phyloP scores from a whole-genome alignment of 1,139 yeast genomes.

The Sugiyamaella paludigena region DNA sequence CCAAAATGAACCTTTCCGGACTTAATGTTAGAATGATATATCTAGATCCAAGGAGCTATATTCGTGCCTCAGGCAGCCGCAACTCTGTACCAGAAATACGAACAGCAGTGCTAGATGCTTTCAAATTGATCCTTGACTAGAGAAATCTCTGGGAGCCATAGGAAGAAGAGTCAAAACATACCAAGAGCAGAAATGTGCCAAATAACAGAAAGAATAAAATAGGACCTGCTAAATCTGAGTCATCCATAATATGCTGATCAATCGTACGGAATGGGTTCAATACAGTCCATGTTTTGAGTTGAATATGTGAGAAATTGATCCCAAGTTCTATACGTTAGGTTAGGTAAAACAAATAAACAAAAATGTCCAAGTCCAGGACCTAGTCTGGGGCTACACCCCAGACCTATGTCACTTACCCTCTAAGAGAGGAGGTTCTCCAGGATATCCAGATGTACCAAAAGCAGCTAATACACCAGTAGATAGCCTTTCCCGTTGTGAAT shows the following conservation, averaged over 20 bases:
- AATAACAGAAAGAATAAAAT: conserved; percentile 81
- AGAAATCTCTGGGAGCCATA: neutral
- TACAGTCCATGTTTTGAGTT: conserved; percentile 80
- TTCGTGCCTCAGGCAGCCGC: too few species aligned
- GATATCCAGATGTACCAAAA: conserved; percentile 87
- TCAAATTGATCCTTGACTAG: too few species aligned
- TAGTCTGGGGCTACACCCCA: neutral
- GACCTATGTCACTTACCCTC: conserved; percentile 42
- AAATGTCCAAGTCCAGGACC: too few species aligned
- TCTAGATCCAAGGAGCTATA: neutral
- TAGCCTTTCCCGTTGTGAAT: conserved; percentile 47
- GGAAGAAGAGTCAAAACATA: neutral
- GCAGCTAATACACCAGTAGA: conserved; percentile 85
- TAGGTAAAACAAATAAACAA: too few species aligned
- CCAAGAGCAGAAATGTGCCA: conserved; percentile 73
- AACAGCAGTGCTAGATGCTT: too few species aligned
- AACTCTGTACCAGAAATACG: neutral
- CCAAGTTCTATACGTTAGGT: conserved; percentile 59
- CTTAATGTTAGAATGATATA: conserved; percentile 2
- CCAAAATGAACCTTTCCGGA: conserved; percentile 97
- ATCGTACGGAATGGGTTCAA: conserved; percentile 69
- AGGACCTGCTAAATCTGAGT: conserved; percentile 95
- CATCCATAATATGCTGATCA: conserved; percentile 76
- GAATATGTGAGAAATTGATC: conserved; percentile 84
- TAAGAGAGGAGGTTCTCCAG: conserved; percentile 87